These are phyloP conservation scores for Mycena indigotica DNA, from an alignment of 768 basidiomycete species.

Conservation along the genomic window DNA sequence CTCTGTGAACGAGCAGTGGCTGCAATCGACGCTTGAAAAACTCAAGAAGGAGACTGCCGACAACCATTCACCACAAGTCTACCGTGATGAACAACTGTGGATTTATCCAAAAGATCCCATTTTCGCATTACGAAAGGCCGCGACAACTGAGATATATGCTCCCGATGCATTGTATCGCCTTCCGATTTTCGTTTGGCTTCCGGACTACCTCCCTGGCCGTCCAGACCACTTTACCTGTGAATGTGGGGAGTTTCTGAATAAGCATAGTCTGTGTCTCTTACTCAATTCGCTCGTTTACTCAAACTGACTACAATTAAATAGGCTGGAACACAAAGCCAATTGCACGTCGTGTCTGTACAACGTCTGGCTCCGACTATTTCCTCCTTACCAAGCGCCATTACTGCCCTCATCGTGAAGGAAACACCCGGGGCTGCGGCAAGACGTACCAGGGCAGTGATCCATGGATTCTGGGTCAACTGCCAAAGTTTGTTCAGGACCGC, in stretches of 20 bases:
- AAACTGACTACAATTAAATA: not conserved
- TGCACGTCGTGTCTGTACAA: conserved; percentile 11
- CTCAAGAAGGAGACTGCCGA: conserved; percentile 4
- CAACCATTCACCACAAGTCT: conserved; percentile 4
- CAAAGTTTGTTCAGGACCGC: conserved; percentile 14
- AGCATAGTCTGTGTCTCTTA: not conserved
- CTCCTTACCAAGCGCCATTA: conserved; percentile 15
- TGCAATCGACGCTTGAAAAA: not conserved
- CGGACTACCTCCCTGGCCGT: conserved; percentile 13
- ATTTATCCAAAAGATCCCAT: conserved; percentile 13
- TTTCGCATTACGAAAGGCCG: conserved; percentile 11
- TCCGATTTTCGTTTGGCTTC: conserved; percentile 22
- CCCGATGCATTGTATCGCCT: conserved; percentile 8
- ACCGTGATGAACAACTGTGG: conserved; percentile 5
- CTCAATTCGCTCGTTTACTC: not conserved
- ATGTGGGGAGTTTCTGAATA: conserved; percentile 4
- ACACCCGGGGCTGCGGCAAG: conserved; percentile 10
- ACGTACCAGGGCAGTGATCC: conserved; percentile 20
- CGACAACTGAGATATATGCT: conserved; percentile 1
- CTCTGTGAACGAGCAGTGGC: conserved; percentile 9
- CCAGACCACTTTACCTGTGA: conserved; percentile 9
- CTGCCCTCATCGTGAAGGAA: conserved; percentile 3
- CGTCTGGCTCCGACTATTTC: conserved; percentile 12
- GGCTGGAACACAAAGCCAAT: conserved; percentile 16
- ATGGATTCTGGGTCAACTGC: conserved; percentile 12